Evolutionary conservation across 1,284 basidiomycete species (phyloP).

Genomic region (Lentinula novae-zelandiae): DNA sequence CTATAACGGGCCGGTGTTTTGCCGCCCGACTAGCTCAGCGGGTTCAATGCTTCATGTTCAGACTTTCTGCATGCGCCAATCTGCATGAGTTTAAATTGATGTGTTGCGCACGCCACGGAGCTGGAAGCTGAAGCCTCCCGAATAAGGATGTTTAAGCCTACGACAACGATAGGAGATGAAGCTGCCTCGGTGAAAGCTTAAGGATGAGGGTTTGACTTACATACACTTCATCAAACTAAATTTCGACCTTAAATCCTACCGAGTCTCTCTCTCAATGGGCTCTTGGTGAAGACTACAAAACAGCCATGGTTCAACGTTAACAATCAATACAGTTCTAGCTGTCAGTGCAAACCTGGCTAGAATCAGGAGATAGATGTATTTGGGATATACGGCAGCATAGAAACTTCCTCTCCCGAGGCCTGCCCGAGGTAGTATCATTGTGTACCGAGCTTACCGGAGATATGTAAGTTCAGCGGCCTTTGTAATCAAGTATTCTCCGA

Average conservation of each 20-base stretch:
- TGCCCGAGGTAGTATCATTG: too few species aligned
- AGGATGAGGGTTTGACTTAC: neutral
- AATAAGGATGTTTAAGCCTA: neutral
- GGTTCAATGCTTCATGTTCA: too few species aligned
- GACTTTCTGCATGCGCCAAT: neutral
- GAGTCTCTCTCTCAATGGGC: constrained; percentile 1
- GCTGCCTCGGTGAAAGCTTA: neutral
- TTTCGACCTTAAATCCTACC: constrained; percentile 6
- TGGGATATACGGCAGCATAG: neutral
- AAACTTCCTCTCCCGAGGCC: too few species aligned
- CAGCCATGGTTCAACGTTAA: too few species aligned
- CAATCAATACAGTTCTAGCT: neutral
- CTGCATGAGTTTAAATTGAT: neutral
- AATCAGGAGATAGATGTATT: neutral
- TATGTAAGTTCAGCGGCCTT: neutral
- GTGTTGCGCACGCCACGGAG: neutral
- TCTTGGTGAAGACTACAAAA: neutral
- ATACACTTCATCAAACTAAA: constrained; percentile 4
- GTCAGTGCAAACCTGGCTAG: neutral
- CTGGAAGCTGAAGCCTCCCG: neutral
- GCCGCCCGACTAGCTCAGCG: too few species aligned
- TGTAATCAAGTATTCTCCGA: neutral
- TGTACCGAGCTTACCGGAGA: neutral
- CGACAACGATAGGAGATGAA: neutral
- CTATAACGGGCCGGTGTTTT: neutral